Percentiles rank a stretch among this genome's conserved stretches.
Evolutionary conservation across 2,329 filamentous ascomycete species (phyloP).

Genomic region (Cercospora sp.): DNA sequence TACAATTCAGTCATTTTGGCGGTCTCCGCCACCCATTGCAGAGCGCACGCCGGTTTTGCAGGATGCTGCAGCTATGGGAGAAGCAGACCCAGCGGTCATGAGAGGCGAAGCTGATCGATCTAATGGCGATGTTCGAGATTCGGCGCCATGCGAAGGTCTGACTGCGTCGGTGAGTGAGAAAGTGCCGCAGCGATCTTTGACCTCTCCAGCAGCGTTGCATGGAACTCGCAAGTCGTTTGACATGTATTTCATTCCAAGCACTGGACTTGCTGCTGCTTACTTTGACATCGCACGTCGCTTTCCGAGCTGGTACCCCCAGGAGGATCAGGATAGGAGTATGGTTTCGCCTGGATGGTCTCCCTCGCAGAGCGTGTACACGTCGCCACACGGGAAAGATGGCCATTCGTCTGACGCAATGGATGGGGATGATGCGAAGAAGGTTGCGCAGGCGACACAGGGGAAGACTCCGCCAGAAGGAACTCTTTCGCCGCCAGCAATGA

Average conservation of each 20-base stretch:
- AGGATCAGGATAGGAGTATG: neutral
- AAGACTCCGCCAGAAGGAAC: neutral
- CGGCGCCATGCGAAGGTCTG: slow-evolving; percentile 23
- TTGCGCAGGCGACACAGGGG: neutral
- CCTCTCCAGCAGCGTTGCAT: slow-evolving; percentile 33
- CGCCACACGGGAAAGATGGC: neutral
- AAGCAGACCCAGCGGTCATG: slow-evolving; percentile 20
- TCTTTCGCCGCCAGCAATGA: neutral
- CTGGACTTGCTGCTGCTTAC: slow-evolving; percentile 38
- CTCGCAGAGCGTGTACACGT: slow-evolving; percentile 30
- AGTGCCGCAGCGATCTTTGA: slow-evolving; percentile 30
- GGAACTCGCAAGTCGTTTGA: slow-evolving; percentile 25
- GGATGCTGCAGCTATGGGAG: slow-evolving; percentile 31
- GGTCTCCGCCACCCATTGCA: slow-evolving; percentile 25
- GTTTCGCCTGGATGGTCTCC: slow-evolving; percentile 29
- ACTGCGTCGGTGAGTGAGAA: neutral
- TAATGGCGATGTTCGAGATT: slow-evolving; percentile 28
- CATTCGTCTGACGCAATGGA: neutral
- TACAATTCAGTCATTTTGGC: slow-evolving; percentile 29
- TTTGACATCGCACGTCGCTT: slow-evolving; percentile 33
- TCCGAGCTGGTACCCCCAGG: slow-evolving; percentile 20
- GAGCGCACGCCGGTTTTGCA: slow-evolving; percentile 27
- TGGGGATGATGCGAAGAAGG: neutral
- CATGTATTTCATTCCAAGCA: slow-evolving; percentile 37
- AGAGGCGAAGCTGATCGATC: neutral